Evolutionary conservation across 2,329 filamentous ascomycete species (phyloP).

Genomic region (Xylariales sp.): DNA sequence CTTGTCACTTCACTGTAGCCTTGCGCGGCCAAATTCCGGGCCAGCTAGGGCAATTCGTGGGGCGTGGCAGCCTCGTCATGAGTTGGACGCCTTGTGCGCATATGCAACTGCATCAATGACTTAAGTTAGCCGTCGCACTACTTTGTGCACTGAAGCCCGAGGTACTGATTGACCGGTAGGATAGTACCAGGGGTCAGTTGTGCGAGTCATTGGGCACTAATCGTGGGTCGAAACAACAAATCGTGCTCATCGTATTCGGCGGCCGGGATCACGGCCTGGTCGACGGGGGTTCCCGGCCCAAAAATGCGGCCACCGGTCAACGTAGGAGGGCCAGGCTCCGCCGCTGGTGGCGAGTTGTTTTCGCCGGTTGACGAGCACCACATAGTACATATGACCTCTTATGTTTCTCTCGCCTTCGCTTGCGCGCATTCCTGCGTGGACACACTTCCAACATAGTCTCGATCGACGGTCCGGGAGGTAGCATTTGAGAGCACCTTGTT

Average conservation of each 20-base stretch:
- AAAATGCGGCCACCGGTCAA: constrained; percentile 39
- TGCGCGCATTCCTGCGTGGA: constrained; percentile 20
- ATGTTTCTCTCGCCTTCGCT: constrained; percentile 16
- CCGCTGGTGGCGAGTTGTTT: constrained; percentile 36
- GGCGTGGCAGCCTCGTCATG: constrained; percentile 35
- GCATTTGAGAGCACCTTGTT: constrained; percentile 5
- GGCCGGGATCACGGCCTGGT: constrained; percentile 43
- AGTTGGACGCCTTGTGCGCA: constrained; percentile 32
- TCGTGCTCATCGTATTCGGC: constrained; percentile 36
- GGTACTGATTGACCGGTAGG: constrained; percentile 41
- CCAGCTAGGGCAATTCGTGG: constrained; percentile 22
- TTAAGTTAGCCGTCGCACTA: constrained; percentile 29
- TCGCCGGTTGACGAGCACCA: constrained; percentile 26
- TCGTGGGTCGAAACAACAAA: constrained; percentile 42
- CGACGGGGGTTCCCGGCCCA: constrained; percentile 35
- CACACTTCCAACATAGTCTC: constrained; percentile 8
- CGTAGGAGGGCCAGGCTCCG: constrained; percentile 43
- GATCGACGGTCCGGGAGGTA: constrained; percentile 15
- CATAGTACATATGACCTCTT: constrained; percentile 14
- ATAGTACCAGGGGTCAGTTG: constrained; percentile 28
- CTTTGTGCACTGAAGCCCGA: constrained; percentile 40
- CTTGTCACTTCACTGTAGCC: constrained; percentile 23
- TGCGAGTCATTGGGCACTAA: constrained; percentile 48
- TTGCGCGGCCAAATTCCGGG: constrained; percentile 22
- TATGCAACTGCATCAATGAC: constrained; percentile 25